A percentile compares a stretch with the other conserved stretches of the same genome.
Conservation (phyloP, 2,329 filamentous ascomycete species). For the Fusarium staphyleae region DNA sequence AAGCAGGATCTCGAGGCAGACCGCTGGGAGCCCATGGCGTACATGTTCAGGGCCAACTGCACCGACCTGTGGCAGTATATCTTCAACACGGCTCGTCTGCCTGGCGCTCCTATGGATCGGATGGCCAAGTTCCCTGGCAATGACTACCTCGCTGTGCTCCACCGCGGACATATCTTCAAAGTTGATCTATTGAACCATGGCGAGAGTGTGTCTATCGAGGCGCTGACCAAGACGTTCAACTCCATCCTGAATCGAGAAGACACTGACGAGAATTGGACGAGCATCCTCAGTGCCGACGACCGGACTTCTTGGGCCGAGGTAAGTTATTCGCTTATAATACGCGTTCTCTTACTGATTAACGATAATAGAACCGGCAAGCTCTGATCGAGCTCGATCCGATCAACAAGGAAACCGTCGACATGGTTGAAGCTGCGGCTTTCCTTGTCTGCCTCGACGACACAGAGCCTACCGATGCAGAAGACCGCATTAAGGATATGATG, state of each 20-base stretch:
- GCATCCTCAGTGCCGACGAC: conserved; percentile 24
- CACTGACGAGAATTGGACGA: conserved; percentile 11
- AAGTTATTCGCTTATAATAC: neutral
- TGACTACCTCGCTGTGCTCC: conserved; percentile 21
- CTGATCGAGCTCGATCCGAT: conserved; percentile 5
- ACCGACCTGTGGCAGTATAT: conserved; percentile 19
- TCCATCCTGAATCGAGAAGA: conserved; percentile 3
- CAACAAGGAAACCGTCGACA: conserved; percentile 17
- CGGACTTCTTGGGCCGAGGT: conserved; percentile 22
- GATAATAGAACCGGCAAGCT: conserved; percentile 12
- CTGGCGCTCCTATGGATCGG: conserved; percentile 13
- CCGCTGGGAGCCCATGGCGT: conserved; percentile 17
- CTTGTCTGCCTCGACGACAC: conserved; percentile 24
- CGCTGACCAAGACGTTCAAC: conserved; percentile 8
- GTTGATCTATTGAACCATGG: conserved; percentile 7
- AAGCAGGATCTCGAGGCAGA: conserved; percentile 23
- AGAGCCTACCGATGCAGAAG: conserved; percentile 12
- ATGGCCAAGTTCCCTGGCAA: conserved; percentile 20
- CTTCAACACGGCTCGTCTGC: conserved; percentile 17
- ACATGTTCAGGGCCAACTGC: conserved; percentile 16
- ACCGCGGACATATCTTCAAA: conserved; percentile 24
- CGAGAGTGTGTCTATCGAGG: conserved; percentile 5
- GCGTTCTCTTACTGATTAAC: neutral
- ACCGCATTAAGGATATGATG: conserved; percentile 17
- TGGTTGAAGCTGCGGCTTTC: conserved; percentile 22